Evolutionary conservation across 75 land plant species (phyloP), one percentile per base, ranked within the genome.

Genomic region (Larix kaempferi): DNA sequence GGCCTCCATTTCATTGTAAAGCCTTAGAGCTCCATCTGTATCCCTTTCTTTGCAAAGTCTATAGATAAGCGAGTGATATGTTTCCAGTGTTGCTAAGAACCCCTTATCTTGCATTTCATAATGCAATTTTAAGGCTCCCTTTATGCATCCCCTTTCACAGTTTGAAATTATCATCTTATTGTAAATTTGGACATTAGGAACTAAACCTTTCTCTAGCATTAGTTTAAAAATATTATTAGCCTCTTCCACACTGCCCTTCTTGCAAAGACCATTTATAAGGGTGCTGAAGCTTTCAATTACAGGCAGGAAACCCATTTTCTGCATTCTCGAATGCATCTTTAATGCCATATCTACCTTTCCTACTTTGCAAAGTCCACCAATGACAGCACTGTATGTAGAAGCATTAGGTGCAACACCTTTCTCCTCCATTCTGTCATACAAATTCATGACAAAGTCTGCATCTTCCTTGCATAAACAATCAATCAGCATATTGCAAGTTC

Each of bases 241-340:
- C 57, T 87, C 75, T 52, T 77, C 76, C 11, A 88, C 15, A 75
- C 82, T 60, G 6, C 84, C 88, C 72, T 73, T 84, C 62, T 87
- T 94, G 76, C 89, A 92, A 12, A 94, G 84, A 44, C 81, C 82
- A 83, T 89, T 84, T 55, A 94, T 57, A 26, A 92, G 59, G 15
- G 61, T 76, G 55, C 87, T 79, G 57, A 86, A 92, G 76, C 77
- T 86, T 67, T 86, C 61, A 1, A 77, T 75, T 81, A 86, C 78
- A 54, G 85, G 61, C 23, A 29, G 27, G 61, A 84, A 61, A 12
- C 83, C 83, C 26, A 41, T 81, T 62, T 81, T 77, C 54, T 61
- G 75, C 71, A 84, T 85, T 54, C 67, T 77, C 55, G 63, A 33
- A 17, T 90, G n/a, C 63, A 93, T 84, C 27, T 81, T 71, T 52